Evolutionary conservation across 2,329 filamentous ascomycete species (phyloP).

Genomic region (Trichoderma simmonsii): DNA sequence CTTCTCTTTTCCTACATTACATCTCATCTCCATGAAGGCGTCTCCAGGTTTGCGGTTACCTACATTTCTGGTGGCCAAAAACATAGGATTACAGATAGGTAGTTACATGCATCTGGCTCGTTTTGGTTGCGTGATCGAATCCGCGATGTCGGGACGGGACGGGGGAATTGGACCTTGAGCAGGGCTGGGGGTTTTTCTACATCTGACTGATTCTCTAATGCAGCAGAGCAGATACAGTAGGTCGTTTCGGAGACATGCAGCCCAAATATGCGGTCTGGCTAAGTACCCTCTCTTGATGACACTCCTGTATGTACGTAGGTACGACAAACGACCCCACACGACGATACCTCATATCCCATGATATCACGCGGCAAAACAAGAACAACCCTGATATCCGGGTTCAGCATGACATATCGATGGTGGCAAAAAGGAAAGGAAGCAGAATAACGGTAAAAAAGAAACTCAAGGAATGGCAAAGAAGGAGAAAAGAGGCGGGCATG

Average conservation of each 20-base stretch:
- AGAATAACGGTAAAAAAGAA: neutral
- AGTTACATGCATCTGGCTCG: neutral
- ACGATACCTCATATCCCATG: neutral
- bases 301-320: neutral
- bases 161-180: neutral
- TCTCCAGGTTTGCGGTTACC: neutral
- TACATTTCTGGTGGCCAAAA: neutral
- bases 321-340: neutral
- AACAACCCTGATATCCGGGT: neutral
- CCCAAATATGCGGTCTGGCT: neutral
- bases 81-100: neutral
- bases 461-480: neutral
- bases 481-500: neutral
- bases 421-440: neutral
- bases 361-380: neutral
- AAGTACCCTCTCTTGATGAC: neutral
- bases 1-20: neutral
- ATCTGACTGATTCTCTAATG: neutral
- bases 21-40: neutral
- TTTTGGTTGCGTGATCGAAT: neutral
- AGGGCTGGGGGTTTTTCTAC: neutral
- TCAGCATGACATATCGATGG: neutral
- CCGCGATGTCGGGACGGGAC: neutral
- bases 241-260: neutral
- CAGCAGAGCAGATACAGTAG: neutral